These are phyloP conservation scores for Phytophthora idaei DNA, from an alignment of 352 stramenopile species.

Conservation along the genomic window DNA sequence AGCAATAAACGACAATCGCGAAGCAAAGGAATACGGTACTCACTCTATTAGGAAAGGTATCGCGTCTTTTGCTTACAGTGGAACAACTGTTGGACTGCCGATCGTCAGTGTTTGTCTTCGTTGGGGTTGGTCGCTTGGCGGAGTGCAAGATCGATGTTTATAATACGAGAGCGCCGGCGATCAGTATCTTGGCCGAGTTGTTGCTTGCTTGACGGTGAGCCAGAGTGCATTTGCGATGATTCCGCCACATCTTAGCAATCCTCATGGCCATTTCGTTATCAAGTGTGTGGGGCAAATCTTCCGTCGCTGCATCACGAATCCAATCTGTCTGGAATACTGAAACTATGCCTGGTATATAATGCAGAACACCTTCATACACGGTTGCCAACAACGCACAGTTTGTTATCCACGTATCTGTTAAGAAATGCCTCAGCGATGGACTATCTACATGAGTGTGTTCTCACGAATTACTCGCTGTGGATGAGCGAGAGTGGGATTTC, in stretches of 20 bases:
- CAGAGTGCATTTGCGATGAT: background rate
- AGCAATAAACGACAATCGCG: background rate
- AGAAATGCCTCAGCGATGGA: background rate
- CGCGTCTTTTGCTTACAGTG: constrained; percentile 21
- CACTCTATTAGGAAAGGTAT: constrained; percentile 27
- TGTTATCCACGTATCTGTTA: background rate
- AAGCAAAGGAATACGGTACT: constrained; percentile 14
- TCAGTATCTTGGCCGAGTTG: background rate
- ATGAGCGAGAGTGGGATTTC: background rate
- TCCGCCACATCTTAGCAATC: background rate
- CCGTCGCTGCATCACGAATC: background rate
- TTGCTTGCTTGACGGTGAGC: background rate
- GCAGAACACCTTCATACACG: background rate
- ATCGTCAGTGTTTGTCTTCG: constrained; percentile 16
- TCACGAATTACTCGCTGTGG: background rate
- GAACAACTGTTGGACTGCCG: constrained; percentile 7
- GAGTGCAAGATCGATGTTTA: background rate
- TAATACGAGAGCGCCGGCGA: background rate
- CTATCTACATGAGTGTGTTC: background rate
- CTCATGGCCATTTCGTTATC: background rate
- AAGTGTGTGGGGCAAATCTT: background rate
- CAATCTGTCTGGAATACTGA: background rate
- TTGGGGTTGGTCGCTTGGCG: constrained; percentile 9
- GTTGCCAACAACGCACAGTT: background rate
- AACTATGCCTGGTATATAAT: background rate